These are phyloP conservation scores for Candida montana DNA, from an alignment of 805 yeast genomes.

Conservation along the genomic window DNA sequence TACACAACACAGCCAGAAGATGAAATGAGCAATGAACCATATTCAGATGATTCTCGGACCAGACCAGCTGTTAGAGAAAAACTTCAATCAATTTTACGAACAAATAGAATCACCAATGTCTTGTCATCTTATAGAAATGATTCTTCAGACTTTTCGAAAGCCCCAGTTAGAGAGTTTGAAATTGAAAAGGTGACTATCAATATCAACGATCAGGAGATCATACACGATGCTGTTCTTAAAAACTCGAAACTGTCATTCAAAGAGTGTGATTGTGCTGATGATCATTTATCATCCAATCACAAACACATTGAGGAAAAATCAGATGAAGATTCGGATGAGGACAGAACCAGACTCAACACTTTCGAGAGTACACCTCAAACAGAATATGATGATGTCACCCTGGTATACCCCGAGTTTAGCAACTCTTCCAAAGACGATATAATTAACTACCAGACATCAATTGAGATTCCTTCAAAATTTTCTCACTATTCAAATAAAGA, in stretches of 20 bases:
- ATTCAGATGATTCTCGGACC: too few relatives aligned
- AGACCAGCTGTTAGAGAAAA: not conserved
- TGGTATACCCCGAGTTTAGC: not conserved
- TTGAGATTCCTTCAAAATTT: conserved; percentile 4
- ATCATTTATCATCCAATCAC: not conserved
- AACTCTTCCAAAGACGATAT: conserved; percentile 1
- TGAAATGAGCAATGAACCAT: too few relatives aligned
- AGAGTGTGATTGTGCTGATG: conserved; percentile 6
- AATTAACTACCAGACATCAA: conserved; percentile 10
- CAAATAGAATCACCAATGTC: conserved; percentile 1
- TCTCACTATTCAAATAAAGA: not conserved
- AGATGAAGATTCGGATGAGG: conserved; percentile 1
- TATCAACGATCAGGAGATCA: conserved; percentile 19
- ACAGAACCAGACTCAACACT: not conserved
- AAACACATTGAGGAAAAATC: conserved; percentile 1
- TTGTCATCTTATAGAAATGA: conserved; percentile 14
- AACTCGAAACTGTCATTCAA: conserved; percentile 19
- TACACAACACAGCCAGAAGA: too few relatives aligned
- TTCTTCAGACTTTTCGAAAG: not conserved
- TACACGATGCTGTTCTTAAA: conserved; percentile 17
- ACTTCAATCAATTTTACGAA: conserved; percentile 3
- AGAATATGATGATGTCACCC: conserved; percentile 2
- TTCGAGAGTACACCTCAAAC: conserved; percentile 1
- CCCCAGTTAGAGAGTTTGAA: not conserved
- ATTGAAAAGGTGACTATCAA: conserved; percentile 16